Percentiles rank a stretch among this genome's conserved stretches.
phyloP scores from a whole-genome alignment of 495 filamentous ascomycete genomes.

The Tuber indicum region DNA sequence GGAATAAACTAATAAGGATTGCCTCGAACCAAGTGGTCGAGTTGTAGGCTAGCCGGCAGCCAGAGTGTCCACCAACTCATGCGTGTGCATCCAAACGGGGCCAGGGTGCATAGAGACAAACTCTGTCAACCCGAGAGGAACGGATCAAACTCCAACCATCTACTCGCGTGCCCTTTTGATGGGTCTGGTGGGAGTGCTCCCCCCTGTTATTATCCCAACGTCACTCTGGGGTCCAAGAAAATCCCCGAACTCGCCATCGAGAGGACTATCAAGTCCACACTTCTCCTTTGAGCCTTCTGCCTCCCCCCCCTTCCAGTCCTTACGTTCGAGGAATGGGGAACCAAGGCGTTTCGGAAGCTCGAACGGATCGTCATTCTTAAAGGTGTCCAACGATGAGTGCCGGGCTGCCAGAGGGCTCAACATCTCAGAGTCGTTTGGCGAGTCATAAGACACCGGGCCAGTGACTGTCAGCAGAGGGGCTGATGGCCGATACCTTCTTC shows the following conservation, averaged over 20 bases:
- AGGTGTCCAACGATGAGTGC: slow-evolving; percentile 15
- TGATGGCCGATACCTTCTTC: slow-evolving; percentile 27
- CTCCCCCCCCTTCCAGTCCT: slow-evolving; percentile 22
- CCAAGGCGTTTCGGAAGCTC: slow-evolving; percentile 26
- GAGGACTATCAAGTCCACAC: slow-evolving; percentile 9
- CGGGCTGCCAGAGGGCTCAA: slow-evolving; percentile 33
- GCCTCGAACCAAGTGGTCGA: slow-evolving; percentile 19
- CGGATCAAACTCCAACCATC: not conserved
- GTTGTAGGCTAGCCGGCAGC: slow-evolving; percentile 35
- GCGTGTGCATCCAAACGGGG: slow-evolving; percentile 1
- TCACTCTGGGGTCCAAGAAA: not conserved
- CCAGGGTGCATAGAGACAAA: not conserved
- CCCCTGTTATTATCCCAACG: slow-evolving; percentile 3
- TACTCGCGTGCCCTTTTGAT: slow-evolving; percentile 24
- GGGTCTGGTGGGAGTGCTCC: slow-evolving; percentile 6
- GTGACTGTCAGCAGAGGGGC: slow-evolving; percentile 38
- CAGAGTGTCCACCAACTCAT: slow-evolving; percentile 8
- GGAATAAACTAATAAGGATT: slow-evolving; percentile 17
- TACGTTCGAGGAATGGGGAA: slow-evolving; percentile 33
- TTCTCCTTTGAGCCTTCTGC: slow-evolving; percentile 12
- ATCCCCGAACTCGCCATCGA: slow-evolving; percentile 4
- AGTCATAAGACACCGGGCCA: slow-evolving; percentile 39
- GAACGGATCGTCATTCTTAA: slow-evolving; percentile 13
- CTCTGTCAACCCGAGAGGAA: not conserved
- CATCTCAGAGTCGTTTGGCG: slow-evolving; percentile 21